Conservation (phyloP, 2,329 filamentous ascomycete species). For the Alternaria infectoria region DNA sequence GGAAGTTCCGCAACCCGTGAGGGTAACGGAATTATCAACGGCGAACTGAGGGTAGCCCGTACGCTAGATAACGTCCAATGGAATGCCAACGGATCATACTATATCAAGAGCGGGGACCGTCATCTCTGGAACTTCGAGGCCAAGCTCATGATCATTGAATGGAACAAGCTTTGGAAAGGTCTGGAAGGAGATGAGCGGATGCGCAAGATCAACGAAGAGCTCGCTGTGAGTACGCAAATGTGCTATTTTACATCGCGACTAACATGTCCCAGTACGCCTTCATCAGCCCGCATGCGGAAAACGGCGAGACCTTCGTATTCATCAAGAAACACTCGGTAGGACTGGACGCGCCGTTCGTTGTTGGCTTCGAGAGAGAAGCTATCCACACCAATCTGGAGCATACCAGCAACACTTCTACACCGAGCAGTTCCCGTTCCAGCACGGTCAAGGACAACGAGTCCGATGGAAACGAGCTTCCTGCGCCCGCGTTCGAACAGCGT, state of each 20-base stretch:
- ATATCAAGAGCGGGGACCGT: slow-evolving; percentile 9
- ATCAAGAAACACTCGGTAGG: slow-evolving; percentile 28
- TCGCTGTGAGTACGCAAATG: slow-evolving; percentile 24
- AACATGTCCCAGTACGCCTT: slow-evolving; percentile 24
- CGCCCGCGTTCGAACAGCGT: background rate
- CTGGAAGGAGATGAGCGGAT: background rate
- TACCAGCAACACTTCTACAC: background rate
- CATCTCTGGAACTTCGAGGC: slow-evolving; percentile 21
- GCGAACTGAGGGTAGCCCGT: slow-evolving; percentile 8
- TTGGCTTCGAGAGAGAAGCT: slow-evolving; percentile 23
- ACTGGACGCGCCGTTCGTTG: slow-evolving; percentile 20
- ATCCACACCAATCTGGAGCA: slow-evolving; percentile 14
- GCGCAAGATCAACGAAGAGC: slow-evolving; percentile 9
- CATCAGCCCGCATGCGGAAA: slow-evolving; percentile 26
- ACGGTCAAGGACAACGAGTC: no score
- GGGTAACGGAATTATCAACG: slow-evolving; percentile 9
- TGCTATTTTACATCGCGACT: slow-evolving; percentile 3
- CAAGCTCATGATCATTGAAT: slow-evolving; percentile 13
- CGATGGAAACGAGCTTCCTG: background rate
- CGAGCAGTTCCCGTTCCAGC: background rate
- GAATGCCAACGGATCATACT: slow-evolving; percentile 32
- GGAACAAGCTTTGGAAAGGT: slow-evolving; percentile 25
- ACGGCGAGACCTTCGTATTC: slow-evolving; percentile 32
- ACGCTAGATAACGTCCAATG: slow-evolving; percentile 21
- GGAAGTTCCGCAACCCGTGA: slow-evolving; percentile 9